A percentile compares a stretch with the other conserved stretches of the same genome.
phyloP scores from a whole-genome alignment of 805 yeast genomes.

The Teunomyces panamensis region DNA sequence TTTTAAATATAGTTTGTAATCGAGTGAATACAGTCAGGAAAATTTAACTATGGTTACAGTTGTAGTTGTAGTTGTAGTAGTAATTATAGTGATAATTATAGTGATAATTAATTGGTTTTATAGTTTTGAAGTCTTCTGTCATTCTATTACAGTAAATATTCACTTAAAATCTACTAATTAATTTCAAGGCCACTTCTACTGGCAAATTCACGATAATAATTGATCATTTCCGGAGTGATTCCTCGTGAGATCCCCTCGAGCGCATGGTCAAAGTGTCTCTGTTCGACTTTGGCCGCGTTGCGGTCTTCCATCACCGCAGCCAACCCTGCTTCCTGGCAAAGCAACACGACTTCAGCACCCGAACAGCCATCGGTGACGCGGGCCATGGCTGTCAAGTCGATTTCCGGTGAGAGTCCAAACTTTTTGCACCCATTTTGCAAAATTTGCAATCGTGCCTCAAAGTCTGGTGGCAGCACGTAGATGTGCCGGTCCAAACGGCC shows the following conservation, averaged over 20 bases:
- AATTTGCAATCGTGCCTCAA: constrained; percentile 74
- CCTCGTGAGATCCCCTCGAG: constrained; percentile 66
- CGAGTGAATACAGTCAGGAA: no score
- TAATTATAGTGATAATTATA: no score
- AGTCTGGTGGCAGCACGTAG: constrained; percentile 90
- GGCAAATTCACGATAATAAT: constrained; percentile 63
- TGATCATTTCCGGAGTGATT: constrained; percentile 82
- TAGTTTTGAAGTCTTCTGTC: no score
- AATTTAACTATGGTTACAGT: no score
- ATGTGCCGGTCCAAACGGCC: constrained; percentile 93
- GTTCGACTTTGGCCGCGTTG: constrained; percentile 50
- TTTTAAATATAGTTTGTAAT: no score
- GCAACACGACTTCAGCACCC: constrained; percentile 90
- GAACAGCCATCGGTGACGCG: constrained; percentile 85
- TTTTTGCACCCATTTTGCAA: constrained; percentile 63
- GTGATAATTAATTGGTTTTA: no score
- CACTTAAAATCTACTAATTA: no score
- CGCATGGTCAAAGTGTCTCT: constrained; percentile 71
- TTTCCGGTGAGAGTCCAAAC: constrained; percentile 52
- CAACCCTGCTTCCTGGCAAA: constrained; percentile 94
- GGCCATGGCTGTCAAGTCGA: constrained; percentile 36
- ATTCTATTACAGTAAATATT: no score
- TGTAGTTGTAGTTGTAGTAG: no score
- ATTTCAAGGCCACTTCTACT: constrained; percentile 26
- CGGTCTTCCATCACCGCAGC: constrained; percentile 85